Conservation (phyloP, 139 green algal species). For the Dunaliella primolecta region DNA sequence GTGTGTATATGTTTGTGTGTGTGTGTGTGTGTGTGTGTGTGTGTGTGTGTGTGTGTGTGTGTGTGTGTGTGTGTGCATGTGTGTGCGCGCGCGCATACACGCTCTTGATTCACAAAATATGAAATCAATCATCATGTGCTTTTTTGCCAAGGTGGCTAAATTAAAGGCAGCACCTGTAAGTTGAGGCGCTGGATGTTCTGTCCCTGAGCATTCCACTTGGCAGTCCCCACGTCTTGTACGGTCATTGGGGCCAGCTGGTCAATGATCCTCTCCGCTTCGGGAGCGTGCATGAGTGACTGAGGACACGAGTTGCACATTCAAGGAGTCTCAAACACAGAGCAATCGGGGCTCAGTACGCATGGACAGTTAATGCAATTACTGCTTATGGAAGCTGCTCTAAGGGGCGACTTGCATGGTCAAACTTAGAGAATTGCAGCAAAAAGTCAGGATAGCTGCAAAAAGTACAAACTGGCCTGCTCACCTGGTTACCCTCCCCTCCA, state of each 20-base stretch:
- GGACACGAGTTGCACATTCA: too few relatives aligned
- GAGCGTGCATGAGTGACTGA: constrained; percentile 45
- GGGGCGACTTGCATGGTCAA: too few relatives aligned
- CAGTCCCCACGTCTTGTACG: constrained; percentile 56
- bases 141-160: too few relatives aligned
- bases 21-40: not conserved
- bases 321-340: too few relatives aligned
- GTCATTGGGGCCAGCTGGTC: constrained; percentile 37
- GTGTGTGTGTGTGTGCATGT: not conserved
- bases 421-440: too few relatives aligned
- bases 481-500: too few relatives aligned
- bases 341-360: too few relatives aligned
- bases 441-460: too few relatives aligned
- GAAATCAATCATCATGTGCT: not conserved
- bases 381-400: too few relatives aligned
- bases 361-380: too few relatives aligned
- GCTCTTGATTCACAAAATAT: not conserved
- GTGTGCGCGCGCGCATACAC: not conserved
- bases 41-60: not conserved
- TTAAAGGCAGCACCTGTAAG: constrained; percentile 35
- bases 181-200: constrained; percentile 62
- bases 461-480: too few relatives aligned
- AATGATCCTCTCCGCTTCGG: constrained; percentile 61
- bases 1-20: not conserved
- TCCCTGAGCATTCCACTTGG: constrained; percentile 62